Evolutionary conservation across 306 rosid genomes (phyloP), one percentile per base, ranked within the genome.

Genomic region (Parietaria judaica): DNA sequence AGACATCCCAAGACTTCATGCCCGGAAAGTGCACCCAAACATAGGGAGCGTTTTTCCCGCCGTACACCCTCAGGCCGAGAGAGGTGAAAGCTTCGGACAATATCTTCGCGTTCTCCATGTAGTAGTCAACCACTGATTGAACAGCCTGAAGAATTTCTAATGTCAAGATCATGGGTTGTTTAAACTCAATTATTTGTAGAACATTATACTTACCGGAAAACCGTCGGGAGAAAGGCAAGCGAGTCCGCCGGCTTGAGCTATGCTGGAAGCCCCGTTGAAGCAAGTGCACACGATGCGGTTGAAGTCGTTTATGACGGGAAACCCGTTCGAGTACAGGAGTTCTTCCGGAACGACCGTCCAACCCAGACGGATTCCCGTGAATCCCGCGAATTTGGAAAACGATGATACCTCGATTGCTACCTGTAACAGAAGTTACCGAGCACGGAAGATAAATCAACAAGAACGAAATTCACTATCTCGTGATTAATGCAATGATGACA

Each of bases 21-120:
- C 91, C 88, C 2, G 88, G 90, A 74, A 87, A 81, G 48, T 70
- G 90, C 13, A 81, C 83, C 95, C 95, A 87, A 67, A 81, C 71
- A 54, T 79, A 81, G 37, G 95, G 91, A 54, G 95, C 88, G 66
- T 87, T 87, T 69, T 63, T 65, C 10, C 88, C 81, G 0, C 90
- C 95, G 48, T 81, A 84, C 43, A 74, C 84, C 59, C 72, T 66
- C 52, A 84, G 51, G 55, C 95, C 95, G 31, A 84, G 74, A 55
- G 86, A 79, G 43, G 71, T 46, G 63, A 87, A 70, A 57, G 86
- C 76, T 39, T 77, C 70, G 4, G 74, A 71, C 77, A 87, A 74
- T 51, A 87, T 79, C 54, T 79, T 76, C 63, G 90, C 86, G 51
- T 87, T 87, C 64, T 79, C 81, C 90, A 75, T 87, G 76, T 84